Base-by-base conservation (phyloP, 495 filamentous ascomycete species). In the Cercophora newfieldiana region DNA sequence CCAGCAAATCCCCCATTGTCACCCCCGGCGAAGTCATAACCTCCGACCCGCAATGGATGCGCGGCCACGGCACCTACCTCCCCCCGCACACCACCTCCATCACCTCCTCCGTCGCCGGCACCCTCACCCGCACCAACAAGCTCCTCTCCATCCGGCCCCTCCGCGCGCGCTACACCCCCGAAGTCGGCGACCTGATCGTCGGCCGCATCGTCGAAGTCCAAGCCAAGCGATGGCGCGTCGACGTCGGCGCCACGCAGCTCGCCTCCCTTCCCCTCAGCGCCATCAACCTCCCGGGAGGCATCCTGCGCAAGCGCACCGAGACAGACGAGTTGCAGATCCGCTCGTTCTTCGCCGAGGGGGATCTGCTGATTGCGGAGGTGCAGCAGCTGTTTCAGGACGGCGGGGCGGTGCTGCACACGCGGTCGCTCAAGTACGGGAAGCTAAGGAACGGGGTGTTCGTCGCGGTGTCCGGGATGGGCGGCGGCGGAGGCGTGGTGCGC, bases 251-350 rank as follows among this genome's bases (percentile, higher is more conserved):
- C 21, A 89, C 92, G 0, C 85, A 94, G 37, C 88, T 96, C 1
- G 94, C 94, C 0, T 81, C 87, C 22, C 86, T 99, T 0, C 93
- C 92, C 6, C 85, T 99, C 6, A 88, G 85, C 57, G 89, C 91
- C 47, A 98, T 99, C 77, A 98, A 99, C 73, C 80, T 98, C 1
- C 96, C 95, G 8, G 95, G 95, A 56, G 94, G 95, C 31, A 97
- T 97, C 70, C 83, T 97, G 70, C 86, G 95, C 30, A 90, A 92
- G 71, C 83, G 95, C 67, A 98, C 95, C 4, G 91, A 90, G 69
- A 93, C 94, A 5, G 95, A 99, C 74, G 96, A 98, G 78, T 82
- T 99, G 65, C 93, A 97, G 71, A 97, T 99, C 72, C 87, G 95
- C 22, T 92, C 86, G 7, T 97, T 96, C 74, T 97, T 97, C 80